Evolutionary conservation across 768 basidiomycete species (phyloP).

Genomic region (Mycena indigotica): DNA sequence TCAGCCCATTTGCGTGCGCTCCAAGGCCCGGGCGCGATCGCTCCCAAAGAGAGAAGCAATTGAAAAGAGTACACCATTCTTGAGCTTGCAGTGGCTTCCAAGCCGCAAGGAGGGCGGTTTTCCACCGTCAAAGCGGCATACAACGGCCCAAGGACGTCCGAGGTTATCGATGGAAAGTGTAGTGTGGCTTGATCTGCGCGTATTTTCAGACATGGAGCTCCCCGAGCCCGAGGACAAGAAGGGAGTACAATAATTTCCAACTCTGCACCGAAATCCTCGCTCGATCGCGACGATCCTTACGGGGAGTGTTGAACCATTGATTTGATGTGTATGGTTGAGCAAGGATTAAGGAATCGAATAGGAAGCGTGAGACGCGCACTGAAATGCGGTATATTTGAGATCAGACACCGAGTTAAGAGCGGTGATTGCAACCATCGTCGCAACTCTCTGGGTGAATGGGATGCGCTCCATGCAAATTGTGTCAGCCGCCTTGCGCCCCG

Average conservation of each 20-base stretch:
- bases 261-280: background rate
- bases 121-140: background rate
- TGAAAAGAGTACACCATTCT: background rate
- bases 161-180: background rate
- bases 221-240: background rate
- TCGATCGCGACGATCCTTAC: background rate
- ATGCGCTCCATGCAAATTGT: background rate
- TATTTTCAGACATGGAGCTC: background rate
- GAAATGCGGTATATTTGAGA: background rate
- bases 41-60: background rate
- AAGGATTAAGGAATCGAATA: too few species aligned
- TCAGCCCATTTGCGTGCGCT: background rate
- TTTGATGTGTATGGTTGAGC: background rate
- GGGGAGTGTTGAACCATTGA: background rate
- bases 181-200: background rate
- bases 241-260: background rate
- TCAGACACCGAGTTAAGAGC: too few species aligned
- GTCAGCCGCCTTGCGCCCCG: background rate
- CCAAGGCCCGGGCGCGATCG: conserved; percentile 3
- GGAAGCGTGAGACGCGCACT: background rate
- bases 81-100: background rate
- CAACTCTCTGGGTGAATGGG: background rate
- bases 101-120: background rate
- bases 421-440: too few species aligned
- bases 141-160: conserved; percentile 3